Conservation (phyloP, 148 eudicot species). For the Nepenthes gracilis region DNA sequence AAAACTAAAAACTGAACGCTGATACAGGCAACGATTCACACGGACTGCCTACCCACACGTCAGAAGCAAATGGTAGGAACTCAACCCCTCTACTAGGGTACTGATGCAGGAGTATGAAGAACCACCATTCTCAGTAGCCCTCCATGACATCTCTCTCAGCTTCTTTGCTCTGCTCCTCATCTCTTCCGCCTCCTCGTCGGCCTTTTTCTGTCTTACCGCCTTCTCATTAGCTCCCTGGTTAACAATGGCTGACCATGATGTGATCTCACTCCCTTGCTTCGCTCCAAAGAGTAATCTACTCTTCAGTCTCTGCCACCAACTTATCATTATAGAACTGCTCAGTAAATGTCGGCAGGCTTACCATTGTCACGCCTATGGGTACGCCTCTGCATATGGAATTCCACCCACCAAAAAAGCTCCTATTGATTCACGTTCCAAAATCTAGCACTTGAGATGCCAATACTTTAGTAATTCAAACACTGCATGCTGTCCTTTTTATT, state of each 20-base stretch:
- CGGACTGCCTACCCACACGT: no score
- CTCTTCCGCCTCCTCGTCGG: slow-evolving; percentile 18
- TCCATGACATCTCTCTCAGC: slow-evolving; percentile 22
- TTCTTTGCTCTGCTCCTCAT: slow-evolving; percentile 15
- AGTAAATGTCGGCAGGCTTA: slow-evolving; percentile 21
- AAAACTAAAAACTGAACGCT: no score
- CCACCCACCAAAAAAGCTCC: slow-evolving; percentile 37
- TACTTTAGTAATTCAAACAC: slow-evolving; percentile 19
- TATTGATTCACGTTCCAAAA: slow-evolving; percentile 23
- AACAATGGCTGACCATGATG: neutral
- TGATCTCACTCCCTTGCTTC: slow-evolving; percentile 3
- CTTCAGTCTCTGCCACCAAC: slow-evolving; percentile 19
- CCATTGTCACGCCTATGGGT: slow-evolving; percentile 16
- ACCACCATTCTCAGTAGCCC: slow-evolving; percentile 25
- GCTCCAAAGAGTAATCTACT: slow-evolving; percentile 23
- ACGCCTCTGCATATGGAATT: slow-evolving; percentile 31
- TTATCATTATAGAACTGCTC: slow-evolving; percentile 33
- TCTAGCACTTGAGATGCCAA: slow-evolving; percentile 33
- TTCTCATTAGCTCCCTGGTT: slow-evolving; percentile 8
- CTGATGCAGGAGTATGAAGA: slow-evolving; percentile 14
- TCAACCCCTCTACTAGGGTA: slow-evolving; percentile 3
- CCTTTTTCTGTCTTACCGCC: slow-evolving; percentile 22
- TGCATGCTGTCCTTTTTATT: slow-evolving; percentile 6
- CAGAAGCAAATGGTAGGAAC: neutral
- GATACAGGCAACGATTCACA: no score